A percentile compares a stretch with the other conserved stretches of the same genome.
Conservation (phyloP, 2,329 filamentous ascomycete species). For the Fusarium continuum region DNA sequence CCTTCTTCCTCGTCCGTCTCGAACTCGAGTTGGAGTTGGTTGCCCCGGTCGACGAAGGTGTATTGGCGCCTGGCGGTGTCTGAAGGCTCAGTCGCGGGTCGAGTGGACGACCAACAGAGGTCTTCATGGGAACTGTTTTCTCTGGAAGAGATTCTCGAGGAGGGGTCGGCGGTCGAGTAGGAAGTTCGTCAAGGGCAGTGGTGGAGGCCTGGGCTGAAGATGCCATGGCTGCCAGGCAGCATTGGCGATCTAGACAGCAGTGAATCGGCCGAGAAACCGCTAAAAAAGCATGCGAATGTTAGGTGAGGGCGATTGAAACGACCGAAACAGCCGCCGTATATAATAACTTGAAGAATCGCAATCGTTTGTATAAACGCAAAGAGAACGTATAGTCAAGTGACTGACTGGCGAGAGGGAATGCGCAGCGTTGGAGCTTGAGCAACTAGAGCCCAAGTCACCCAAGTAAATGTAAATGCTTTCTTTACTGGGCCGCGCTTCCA, state of each 20-base stretch:
- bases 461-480: slow-evolving; percentile 28
- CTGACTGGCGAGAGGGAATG: slow-evolving; percentile 1
- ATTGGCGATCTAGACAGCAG: slow-evolving; percentile 53
- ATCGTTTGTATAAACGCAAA: not conserved
- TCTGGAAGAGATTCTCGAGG: slow-evolving; percentile 64
- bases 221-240: slow-evolving; percentile 55
- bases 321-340: not conserved
- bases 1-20: slow-evolving; percentile 60
- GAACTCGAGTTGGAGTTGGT: slow-evolving; percentile 56
- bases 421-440: slow-evolving; percentile 23
- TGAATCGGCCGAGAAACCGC: slow-evolving; percentile 40
- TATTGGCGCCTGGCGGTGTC: slow-evolving; percentile 62
- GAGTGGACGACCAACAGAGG: slow-evolving; percentile 50
- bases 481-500: slow-evolving; percentile 31
- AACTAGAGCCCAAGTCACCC: slow-evolving; percentile 12
- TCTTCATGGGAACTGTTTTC: slow-evolving; percentile 48
- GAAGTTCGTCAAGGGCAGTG: slow-evolving; percentile 60
- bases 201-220: slow-evolving; percentile 52
- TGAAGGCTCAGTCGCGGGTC: slow-evolving; percentile 52
- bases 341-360: not conserved
- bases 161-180: slow-evolving; percentile 72
- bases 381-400: not conserved
- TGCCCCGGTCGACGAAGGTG: slow-evolving; percentile 54
- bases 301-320: slow-evolving; percentile 1
- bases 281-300: slow-evolving; percentile 36